Evolutionary conservation across 129 eudicot genomes (phyloP).

Genomic region (Deinandra increscens): DNA sequence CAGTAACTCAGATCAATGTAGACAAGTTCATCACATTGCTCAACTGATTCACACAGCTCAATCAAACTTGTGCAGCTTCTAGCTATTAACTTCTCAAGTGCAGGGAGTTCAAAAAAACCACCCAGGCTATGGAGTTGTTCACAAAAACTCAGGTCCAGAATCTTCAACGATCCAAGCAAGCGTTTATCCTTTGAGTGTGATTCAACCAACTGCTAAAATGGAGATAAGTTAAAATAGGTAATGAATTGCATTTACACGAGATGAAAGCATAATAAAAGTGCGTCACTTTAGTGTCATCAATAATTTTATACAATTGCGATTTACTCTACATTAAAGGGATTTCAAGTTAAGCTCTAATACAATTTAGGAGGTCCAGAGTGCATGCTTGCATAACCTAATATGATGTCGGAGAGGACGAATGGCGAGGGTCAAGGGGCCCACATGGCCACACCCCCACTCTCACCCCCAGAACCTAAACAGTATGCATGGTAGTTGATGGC

Average conservation of each 20-base stretch:
- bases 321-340: too few relatives aligned
- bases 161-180: conserved; percentile 16
- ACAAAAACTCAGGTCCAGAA: conserved; percentile 15
- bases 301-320: background rate
- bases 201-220: background rate
- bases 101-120: background rate
- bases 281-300: background rate
- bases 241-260: background rate
- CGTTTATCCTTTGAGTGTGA: conserved; percentile 7
- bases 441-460: too few relatives aligned
- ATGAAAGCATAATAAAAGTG: background rate
- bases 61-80: background rate
- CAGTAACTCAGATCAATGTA: conserved; percentile 14
- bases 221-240: background rate
- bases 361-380: background rate
- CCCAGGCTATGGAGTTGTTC: background rate
- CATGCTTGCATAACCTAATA: background rate
- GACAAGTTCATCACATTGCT: conserved; percentile 9
- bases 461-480: too few relatives aligned
- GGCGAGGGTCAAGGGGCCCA: too few relatives aligned
- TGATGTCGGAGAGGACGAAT: too few relatives aligned
- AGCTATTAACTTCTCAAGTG: conserved; percentile 2
- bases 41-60: conserved; percentile 9
- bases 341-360: background rate
- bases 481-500: too few relatives aligned